Conservation (phyloP, 768 basidiomycete genomes). For the Rhizopogon vinicolor region DNA sequence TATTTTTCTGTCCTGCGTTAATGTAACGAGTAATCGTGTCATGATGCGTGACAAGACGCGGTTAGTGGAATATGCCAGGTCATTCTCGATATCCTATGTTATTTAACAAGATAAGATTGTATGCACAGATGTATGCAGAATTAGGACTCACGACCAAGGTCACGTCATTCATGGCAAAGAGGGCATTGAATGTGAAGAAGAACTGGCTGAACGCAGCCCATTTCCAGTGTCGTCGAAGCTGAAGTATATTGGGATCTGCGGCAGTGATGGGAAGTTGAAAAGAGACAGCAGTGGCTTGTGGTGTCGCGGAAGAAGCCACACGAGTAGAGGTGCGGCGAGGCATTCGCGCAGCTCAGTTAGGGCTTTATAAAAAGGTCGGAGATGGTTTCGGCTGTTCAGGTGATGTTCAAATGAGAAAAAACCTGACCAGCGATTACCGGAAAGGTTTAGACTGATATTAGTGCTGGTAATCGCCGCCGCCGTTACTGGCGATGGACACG, state of each 20-base stretch:
- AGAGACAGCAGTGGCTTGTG: constrained; percentile 20
- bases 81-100: constrained; percentile 71
- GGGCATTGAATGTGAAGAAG: constrained; percentile 75
- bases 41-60: constrained; percentile 68
- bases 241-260: constrained; percentile 36
- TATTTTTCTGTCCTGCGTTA: constrained; percentile 80
- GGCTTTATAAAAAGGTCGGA: constrained; percentile 34
- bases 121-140: background rate
- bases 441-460: background rate
- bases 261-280: constrained; percentile 21
- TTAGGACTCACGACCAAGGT: constrained; percentile 49
- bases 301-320: constrained; percentile 25
- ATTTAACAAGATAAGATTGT: constrained; percentile 8
- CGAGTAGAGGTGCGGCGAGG: constrained; percentile 52
- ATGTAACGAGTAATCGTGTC: constrained; percentile 64
- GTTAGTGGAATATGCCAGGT: constrained; percentile 58
- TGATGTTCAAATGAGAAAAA: constrained; percentile 1
- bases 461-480: background rate
- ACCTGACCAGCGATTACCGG: background rate
- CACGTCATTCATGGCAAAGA: constrained; percentile 70
- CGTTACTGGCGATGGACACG: background rate
- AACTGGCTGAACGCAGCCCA: constrained; percentile 93
- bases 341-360: constrained; percentile 40
- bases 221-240: constrained; percentile 80
- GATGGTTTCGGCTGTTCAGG: constrained; percentile 23